Evolutionary conservation across 1,284 basidiomycete species (phyloP).

Genomic region (Pascua guehoae): DNA sequence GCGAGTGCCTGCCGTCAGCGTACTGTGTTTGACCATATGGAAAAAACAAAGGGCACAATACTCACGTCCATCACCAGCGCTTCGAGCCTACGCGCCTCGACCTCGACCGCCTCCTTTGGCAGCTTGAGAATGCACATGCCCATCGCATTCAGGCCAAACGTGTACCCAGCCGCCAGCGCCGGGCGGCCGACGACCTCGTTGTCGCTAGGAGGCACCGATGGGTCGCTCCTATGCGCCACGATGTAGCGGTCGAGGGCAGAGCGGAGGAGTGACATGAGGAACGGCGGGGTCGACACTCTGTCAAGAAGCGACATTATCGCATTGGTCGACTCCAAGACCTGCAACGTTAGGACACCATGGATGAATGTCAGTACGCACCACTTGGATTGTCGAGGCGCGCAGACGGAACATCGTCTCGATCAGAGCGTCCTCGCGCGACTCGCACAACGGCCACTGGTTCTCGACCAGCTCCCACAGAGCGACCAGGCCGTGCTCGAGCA

Average conservation of each 20-base stretch:
- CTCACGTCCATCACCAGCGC: conserved; percentile 31
- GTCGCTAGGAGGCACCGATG: not conserved
- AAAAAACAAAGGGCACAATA: no score
- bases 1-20: conserved; percentile 19
- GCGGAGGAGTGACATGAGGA: conserved; percentile 31
- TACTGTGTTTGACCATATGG: no score
- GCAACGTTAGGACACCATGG: not conserved
- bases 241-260: conserved; percentile 30
- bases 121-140: conserved; percentile 40
- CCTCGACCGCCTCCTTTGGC: conserved; percentile 31
- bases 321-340: conserved; percentile 43
- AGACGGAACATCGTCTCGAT: conserved; percentile 37
- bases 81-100: conserved; percentile 29
- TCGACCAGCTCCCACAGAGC: conserved; percentile 43
- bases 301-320: conserved; percentile 37
- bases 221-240: conserved; percentile 5
- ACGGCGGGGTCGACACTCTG: conserved; percentile 38
- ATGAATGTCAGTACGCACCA: conserved; percentile 18
- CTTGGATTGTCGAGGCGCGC: conserved; percentile 22
- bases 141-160: conserved; percentile 37
- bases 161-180: conserved; percentile 26
- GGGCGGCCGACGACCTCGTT: conserved; percentile 4
- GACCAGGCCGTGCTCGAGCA: conserved; percentile 37
- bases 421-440: conserved; percentile 32
- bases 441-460: conserved; percentile 41